Evolutionary conservation across 306 rosid species (phyloP), one percentile per base, ranked within the genome.

Genomic region (Vigna reflexopilosa): DNA sequence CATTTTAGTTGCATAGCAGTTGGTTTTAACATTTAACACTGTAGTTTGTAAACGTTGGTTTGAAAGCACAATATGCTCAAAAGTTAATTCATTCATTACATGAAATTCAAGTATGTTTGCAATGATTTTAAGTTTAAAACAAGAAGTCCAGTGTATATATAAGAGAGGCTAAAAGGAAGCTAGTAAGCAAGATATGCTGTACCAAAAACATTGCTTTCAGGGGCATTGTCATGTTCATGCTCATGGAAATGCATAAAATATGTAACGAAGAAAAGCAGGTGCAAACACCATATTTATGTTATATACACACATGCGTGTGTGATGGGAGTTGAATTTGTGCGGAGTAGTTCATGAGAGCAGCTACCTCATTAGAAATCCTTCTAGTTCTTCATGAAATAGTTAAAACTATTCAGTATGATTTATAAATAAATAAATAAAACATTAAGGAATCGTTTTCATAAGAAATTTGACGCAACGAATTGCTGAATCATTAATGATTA

Each of bases 141-240:
- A 42, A 42, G 13, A 42, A 42, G 11, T 30, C 34, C 34, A 30
- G 34, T 30, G 4, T 30, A 4, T 4, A 30, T 30, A 30, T 4
- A 30, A 4, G 34, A 30, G 34, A 57, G 36, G 5, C 4, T 11
- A 5, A 44, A 6, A 6, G 54, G 68, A 56, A 10, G 20, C 73
- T 85, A 87, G n/a, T 86, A 86, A 1, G 72, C 24, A 77, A 91
- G 89, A 81, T 91, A 89, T 7, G 86, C 86, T 4, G 87, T 85
- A 76, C 34, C 11, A 55, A 80, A 40, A 79, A 2, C 5, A 45
- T 82, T 76, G 67, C 22, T 32, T 77, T 84, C 28, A 74, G 59
- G 28, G 77, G 58, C 7, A 49, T 44, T 40, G 81, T 30, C 11
- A 16, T 40, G 11, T 2, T 40, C 7, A 34, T 34, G 38, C 38